These are phyloP conservation scores for Candida sanyiensis DNA, from an alignment of 805 yeast species.

Conservation along the genomic window DNA sequence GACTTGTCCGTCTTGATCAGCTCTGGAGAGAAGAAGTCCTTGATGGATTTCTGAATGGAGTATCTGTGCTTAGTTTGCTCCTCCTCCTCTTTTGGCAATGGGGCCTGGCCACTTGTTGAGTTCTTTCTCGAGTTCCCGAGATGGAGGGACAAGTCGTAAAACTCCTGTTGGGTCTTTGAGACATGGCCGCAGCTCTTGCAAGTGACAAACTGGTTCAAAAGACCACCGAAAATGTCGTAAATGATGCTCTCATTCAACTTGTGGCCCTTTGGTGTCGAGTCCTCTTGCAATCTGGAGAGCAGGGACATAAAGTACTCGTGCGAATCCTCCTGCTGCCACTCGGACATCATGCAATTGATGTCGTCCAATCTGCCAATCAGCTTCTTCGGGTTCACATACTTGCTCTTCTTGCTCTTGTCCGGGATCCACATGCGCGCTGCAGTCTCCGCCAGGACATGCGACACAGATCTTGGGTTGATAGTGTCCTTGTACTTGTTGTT, in stretches of 20 bases:
- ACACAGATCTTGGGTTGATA: conserved; percentile 52
- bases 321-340: conserved; percentile 97
- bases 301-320: conserved; percentile 96
- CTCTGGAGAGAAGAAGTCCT: conserved; percentile 81
- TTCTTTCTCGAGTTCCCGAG: conserved; percentile 33
- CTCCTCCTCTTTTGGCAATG: conserved; percentile 11
- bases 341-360: conserved; percentile 93
- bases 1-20: conserved; percentile 59
- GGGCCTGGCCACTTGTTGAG: conserved; percentile 2
- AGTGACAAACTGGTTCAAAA: conserved; percentile 75
- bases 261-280: conserved; percentile 83
- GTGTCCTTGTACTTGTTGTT: conserved; percentile 43
- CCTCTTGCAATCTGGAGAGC: conserved; percentile 84
- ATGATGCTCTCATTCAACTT: conserved; percentile 76
- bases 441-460: conserved; percentile 62
- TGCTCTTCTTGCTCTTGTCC: conserved; percentile 34
- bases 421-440: conserved; percentile 62
- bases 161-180: conserved; percentile 85
- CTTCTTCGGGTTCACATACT: conserved; percentile 68
- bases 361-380: conserved; percentile 68
- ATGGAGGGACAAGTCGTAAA: conserved; percentile 85
- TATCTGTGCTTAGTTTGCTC: conserved; percentile 35
- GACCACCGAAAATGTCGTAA: conserved; percentile 92
- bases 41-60: conserved; percentile 68
- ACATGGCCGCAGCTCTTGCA: conserved; percentile 80